Conservation (phyloP, 2,329 filamentous ascomycete genomes). For the Cladosporium sp. region DNA sequence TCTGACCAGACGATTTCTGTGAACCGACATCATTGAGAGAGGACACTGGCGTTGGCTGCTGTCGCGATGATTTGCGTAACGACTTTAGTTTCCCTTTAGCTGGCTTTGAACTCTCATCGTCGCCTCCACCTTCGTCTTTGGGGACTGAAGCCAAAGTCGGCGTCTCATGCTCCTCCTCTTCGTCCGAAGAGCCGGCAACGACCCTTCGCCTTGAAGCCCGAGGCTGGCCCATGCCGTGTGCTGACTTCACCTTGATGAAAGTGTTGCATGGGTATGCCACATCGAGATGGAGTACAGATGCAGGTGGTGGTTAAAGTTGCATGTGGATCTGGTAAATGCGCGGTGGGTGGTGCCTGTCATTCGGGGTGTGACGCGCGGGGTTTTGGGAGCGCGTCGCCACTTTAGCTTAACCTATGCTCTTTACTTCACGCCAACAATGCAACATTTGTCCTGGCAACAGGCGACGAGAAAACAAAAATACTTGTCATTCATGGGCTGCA, state of each 20-base stretch:
- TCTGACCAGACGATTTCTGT: constrained; percentile 23
- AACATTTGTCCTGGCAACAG: background rate
- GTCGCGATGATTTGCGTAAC: constrained; percentile 24
- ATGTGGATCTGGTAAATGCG: background rate
- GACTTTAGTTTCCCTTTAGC: constrained; percentile 29
- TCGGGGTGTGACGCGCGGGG: constrained; percentile 1
- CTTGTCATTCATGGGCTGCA: background rate
- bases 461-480: background rate
- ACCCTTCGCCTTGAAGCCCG: constrained; percentile 32
- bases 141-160: constrained; percentile 12
- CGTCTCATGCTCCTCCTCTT: constrained; percentile 24
- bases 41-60: constrained; percentile 15
- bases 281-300: background rate
- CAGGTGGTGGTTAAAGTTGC: background rate
- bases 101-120: constrained; percentile 21
- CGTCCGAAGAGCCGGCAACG: constrained; percentile 30
- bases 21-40: background rate
- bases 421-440: background rate
- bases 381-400: constrained; percentile 5
- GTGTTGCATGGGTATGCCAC: background rate
- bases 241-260: background rate
- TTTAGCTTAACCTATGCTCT: background rate
- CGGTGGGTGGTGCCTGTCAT: background rate
- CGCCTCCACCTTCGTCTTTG: constrained; percentile 14
- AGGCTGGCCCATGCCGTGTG: constrained; percentile 34